phyloP scores from a whole-genome alignment of 495 filamentous ascomycete genomes.

The Neurospora terricola region DNA sequence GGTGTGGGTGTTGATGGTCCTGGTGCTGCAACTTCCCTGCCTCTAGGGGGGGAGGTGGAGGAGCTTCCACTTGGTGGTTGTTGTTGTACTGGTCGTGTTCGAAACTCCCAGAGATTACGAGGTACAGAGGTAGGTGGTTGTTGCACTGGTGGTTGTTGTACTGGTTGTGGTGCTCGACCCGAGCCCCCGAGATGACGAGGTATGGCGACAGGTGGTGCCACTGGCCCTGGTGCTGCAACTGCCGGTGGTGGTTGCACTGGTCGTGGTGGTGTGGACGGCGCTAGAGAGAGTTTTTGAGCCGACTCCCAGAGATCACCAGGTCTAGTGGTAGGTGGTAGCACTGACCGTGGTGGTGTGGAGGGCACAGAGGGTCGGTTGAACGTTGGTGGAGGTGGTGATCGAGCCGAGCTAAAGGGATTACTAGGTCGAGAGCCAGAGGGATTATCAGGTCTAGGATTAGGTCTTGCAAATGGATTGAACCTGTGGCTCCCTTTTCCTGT shows the following conservation, averaged over 20 bases:
- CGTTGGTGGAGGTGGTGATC: neutral
- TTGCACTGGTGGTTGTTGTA: neutral
- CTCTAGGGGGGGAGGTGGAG: neutral
- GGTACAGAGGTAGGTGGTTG: neutral
- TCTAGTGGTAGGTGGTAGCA: neutral
- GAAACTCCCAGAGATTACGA: neutral
- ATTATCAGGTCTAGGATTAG: neutral
- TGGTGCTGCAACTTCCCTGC: neutral
- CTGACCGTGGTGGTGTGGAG: neutral
- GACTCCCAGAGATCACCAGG: neutral
- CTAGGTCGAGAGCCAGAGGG: too few relatives aligned
- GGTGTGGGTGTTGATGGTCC: neutral
- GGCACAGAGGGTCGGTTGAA: neutral
- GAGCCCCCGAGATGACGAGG: neutral
- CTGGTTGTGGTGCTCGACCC: neutral
- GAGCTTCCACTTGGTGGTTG: neutral
- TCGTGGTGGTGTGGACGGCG: neutral
- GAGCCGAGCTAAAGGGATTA: neutral
- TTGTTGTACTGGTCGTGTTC: neutral
- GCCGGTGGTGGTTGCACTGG: neutral
- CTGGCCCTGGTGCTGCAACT: neutral
- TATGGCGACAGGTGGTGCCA: neutral
- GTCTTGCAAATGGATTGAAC: neutral
- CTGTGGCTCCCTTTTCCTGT: neutral
- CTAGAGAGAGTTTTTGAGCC: neutral